Evolutionary conservation across 2,329 filamentous ascomycete genomes (phyloP), one percentile per base, ranked within the genome.

Genomic region (Colletotrichum godetiae): DNA sequence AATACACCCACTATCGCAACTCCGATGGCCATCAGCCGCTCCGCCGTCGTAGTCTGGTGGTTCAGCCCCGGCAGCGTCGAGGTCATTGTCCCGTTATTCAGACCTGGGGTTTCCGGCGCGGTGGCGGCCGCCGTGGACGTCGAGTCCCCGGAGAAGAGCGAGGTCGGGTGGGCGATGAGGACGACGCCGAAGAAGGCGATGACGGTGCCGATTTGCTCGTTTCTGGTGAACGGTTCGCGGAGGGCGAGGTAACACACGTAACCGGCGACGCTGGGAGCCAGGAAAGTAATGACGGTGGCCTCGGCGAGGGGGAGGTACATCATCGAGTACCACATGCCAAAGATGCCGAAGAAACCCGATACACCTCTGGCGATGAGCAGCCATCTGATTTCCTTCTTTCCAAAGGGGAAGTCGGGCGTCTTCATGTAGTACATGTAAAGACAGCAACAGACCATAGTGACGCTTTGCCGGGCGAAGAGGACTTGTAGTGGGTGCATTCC

Each of bases 241-340:
- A 92, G 83, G 49, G 95, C 83, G 68, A 95, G 85, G 46, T 93
- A 95, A 80, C 95, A 97, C 22, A 93, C 88, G 84, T 95, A 94
- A 70, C 94, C 94, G 24, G 94, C 90, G 6, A 97, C 87, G 15
- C 92, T 92, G 0, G 95, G 95, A 0, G 93, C 90, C 6, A 98
- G 87, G 80, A 98, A 98, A 10, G 94, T 97, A 66, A 98, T 92
- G 42, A 98, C 95, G 0, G 94, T 97, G 2, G 95, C 95, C 80
- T 98, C 95, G 19, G 94, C 93, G 2, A 98, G 88, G 0, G 94
- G 94, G 3, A 98, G 89, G 78, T 97, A 97, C 79, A 94, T 89
- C 70, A 88, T 88, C 12, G 85, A 87, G 75, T 84, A 88, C 87
- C 86, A 97, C 83, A 97, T 89, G 46, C 93, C 93, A 80, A 92